Evolutionary conservation across 805 yeast genomes (phyloP), one percentile per base, ranked within the genome.

Genomic region (Torulaspora indica): DNA sequence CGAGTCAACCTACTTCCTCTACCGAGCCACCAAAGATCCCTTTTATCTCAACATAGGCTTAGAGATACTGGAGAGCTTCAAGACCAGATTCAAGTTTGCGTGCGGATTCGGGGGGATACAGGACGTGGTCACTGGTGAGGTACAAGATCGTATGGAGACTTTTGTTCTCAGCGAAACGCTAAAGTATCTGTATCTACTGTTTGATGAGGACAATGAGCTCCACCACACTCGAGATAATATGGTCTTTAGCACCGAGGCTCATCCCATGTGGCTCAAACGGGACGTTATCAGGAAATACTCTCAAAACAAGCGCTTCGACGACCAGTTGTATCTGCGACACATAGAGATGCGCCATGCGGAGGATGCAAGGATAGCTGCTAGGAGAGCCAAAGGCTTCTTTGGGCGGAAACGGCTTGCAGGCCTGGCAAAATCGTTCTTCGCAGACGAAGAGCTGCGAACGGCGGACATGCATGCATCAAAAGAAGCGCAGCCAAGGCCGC

Each of bases 241-340:
- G 25, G 64, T 83, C 37, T 84, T 89, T 63, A 77, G 91, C 9
- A 90, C 98, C 0, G 98, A 90, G 57, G 96, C 90, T 0, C 98
- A 90, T 63, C 95, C 95, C 3, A 61, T 89, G 49, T 87, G 96
- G 95, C 70, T 75, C 42, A 77, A 77, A 37, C 50, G 63, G 4
- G 52, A 61, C 4, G 44, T 72, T 15, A 48, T 62, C 20, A 39
- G 53, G 14, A 54, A 61, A 22, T 63, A 69, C 46, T 52, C 52
- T 15, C 24, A 49, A 33, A 49, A 48, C 36, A 38, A 49, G 31
- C 47, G 45, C 35, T 52, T 59, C 34, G 54, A 51, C 36, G 60
- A 58, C 35, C 36, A 58, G 1, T 15, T 22, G 9, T 51, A 44
- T 31, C 40, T 42, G 6, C 25, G 43, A 3, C 59, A 58, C 40